A percentile compares a stretch with the other conserved stretches of the same genome.
Conservation (phyloP, 345 rosid species). For the Eucalyptus fibrosa region DNA sequence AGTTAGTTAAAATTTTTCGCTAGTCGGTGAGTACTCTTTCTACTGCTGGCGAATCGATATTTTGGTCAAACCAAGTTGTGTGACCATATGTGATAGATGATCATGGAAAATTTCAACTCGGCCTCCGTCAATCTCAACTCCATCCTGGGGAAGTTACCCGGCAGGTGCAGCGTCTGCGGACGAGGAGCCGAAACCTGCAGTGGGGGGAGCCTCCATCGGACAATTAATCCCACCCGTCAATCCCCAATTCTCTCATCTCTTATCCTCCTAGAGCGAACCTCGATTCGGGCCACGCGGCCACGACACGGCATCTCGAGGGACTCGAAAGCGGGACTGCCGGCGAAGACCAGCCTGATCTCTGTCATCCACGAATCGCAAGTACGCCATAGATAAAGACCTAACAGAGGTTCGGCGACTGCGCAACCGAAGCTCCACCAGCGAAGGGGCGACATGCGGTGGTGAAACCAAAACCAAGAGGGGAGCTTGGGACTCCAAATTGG, state of each 20-base stretch:
- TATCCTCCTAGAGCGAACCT: neutral
- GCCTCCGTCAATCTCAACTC: neutral
- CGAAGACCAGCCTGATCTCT: neutral
- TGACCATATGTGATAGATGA: neutral
- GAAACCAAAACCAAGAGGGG: neutral
- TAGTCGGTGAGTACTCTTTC: too few species aligned
- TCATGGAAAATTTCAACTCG: neutral
- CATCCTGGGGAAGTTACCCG: neutral
- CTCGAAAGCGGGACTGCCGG: neutral
- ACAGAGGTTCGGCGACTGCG: neutral
- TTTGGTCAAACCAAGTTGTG: neutral
- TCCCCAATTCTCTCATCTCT: neutral
- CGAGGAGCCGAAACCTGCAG: neutral
- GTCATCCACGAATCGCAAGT: neutral
- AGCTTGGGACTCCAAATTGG: neutral
- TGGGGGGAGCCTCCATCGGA: neutral
- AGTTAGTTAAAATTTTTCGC: too few species aligned
- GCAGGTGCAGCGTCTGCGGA: neutral
- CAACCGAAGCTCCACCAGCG: neutral
- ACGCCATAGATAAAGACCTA: neutral
- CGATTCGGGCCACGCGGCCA: neutral
- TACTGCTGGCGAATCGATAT: accelerated
- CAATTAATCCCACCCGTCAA: neutral
- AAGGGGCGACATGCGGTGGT: neutral
- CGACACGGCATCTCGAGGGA: neutral